Conservation (phyloP, 2,329 filamentous ascomycete genomes). For the Colletotrichum sp. region DNA sequence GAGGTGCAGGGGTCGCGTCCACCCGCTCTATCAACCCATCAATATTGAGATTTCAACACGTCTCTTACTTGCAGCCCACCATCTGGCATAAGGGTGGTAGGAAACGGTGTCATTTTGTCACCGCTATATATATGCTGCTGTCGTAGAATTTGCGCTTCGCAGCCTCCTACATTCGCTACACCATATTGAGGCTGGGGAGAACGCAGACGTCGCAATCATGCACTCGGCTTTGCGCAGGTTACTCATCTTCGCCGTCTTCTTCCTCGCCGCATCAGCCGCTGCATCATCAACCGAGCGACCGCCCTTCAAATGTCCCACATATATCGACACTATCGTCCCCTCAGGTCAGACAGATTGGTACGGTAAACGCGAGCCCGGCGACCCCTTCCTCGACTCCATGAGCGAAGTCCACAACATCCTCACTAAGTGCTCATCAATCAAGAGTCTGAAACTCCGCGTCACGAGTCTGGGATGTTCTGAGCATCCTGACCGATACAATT, state of each 20-base stretch:
- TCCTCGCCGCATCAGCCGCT: background rate
- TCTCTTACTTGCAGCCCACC: background rate
- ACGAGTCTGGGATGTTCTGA: background rate
- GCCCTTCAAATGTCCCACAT: background rate
- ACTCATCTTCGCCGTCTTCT: background rate
- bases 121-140: background rate
- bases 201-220: background rate
- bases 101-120: background rate
- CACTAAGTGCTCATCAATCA: background rate
- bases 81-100: background rate
- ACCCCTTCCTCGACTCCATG: background rate
- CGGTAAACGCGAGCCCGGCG: background rate
- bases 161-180: background rate
- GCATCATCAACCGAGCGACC: background rate
- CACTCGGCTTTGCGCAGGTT: background rate
- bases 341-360: background rate
- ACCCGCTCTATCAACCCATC: background rate
- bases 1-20: background rate
- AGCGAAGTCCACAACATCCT: background rate
- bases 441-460: slow-evolving; percentile 6
- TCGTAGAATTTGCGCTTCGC: background rate
- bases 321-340: slow-evolving; percentile 4
- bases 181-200: accelerated
- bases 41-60: background rate
- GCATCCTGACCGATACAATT: background rate